Base-by-base conservation (phyloP, 192 early-diverging fungal species). In the Coemansia sp. region DNA sequence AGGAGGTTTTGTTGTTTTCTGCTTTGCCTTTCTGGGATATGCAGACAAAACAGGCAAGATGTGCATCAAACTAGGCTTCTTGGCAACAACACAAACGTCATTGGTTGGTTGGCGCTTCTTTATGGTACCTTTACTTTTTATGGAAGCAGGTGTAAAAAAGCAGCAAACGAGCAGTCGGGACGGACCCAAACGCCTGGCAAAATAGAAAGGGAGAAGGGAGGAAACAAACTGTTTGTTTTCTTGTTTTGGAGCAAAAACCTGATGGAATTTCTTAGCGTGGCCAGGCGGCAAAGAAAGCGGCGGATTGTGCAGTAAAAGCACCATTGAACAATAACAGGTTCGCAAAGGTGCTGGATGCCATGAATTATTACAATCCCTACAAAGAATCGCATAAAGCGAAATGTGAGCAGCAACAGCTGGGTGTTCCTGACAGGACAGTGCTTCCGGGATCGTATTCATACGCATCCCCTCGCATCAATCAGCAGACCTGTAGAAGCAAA, bases 381-480 rank as follows among this genome's bases (percentile, higher is more conserved):
- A 53, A 53, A 26, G 21, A 53, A 26, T 26, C 24, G 24, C 51
- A 26, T 7, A 23, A 21, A 26, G 24, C 23, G 9, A 10, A 10
- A 9, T 53, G 51, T 7, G 24, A 53, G 51, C 12, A 26, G 51
- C 51, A 53, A 10, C 51, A 16, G 21, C 16, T 53, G 51, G 51
- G 51, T 23, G 51, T 23, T 23, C 24, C 24, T 53, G 16, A 2
- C 51, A 15, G 20, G n/a, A 49, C 26, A 53, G 33, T 18, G 18
- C 57, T 59, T 59, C 57, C 57, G 57, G 20, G 36, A 59, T 11
- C 57, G 34, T 59, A 38, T 59, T 34, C 57, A 59, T 59, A 30
- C 21, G 16, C n/a, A 34, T 35, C 15, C 24, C 30, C 57, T 35
- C 36, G 57, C 57, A 59, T 35, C 57, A 59, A 59, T 34, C 57